Evolutionary conservation across 371 early-diverging fungal species (phyloP), one percentile per base, ranked within the genome.

Genomic region (Rhizopus arrhizus): DNA sequence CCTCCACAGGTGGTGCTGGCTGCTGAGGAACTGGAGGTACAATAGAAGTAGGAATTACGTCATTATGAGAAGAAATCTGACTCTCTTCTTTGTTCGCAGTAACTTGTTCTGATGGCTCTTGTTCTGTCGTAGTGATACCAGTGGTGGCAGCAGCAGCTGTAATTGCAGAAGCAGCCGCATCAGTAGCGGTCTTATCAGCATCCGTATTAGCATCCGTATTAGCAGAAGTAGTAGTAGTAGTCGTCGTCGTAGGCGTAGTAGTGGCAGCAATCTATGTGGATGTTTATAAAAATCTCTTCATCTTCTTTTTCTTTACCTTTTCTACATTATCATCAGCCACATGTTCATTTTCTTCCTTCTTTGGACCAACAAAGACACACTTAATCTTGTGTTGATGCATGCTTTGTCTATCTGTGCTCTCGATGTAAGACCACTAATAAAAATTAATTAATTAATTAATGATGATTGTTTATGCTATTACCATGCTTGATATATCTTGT

Each of bases 321-420:
- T n/a, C 45, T 29, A 36, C 46, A 38, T 46, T 33, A 40, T 46
- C 47, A n/a, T 42, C 10, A 12, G 45, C 33, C 12, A 52, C 56
- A 6, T 56, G 43, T 31, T 33, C 57, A 41, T 33, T n/a, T 42
- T n/a, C 41, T 49, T 59, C 59, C 34, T 59, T 50, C 15, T 36
- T 43, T 29, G 54, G 61, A 29, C 48, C 60, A 53, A 77, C 56
- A 80, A 65, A 89, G 1, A 69, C 79, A 58, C 87, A 87, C 33
- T 83, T 84, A 34, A 89, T 75, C 66, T 87, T 89, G 36, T 81
- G 81, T 64, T 89, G 88, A 49, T 78, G 78, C 57, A 89, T 84
- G 49, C 68, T 68, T 12, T 65, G 73, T 62, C 64, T 81, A 51
- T 75, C 71, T 10, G 75, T 73, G 33, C 69, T 70, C 61, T 89